A percentile compares a stretch with the other conserved stretches of the same genome.
These are phyloP conservation scores for Hyaloperonospora brassicae DNA, from an alignment of 352 stramenopile species.

Conservation along the genomic window DNA sequence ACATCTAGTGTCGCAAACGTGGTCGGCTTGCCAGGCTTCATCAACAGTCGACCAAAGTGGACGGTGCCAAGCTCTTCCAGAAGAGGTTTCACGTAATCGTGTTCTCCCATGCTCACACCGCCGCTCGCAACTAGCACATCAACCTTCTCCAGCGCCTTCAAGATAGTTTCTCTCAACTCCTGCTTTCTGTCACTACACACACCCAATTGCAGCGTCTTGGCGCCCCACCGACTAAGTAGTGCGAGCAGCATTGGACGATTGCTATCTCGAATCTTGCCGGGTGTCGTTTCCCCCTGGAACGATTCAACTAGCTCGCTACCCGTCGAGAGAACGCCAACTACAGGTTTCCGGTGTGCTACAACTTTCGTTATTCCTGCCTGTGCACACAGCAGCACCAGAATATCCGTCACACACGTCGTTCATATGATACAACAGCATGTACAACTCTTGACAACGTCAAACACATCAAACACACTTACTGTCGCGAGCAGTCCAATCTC, in stretches of 20 bases:
- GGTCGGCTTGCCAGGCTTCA: conserved; percentile 97
- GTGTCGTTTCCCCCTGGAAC: conserved; percentile 30
- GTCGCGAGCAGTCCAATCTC: conserved; percentile 91
- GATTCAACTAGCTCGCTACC: conserved; percentile 89
- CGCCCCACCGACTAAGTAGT: conserved; percentile 40
- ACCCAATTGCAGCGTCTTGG: conserved; percentile 48
- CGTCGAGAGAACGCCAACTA: conserved; percentile 92
- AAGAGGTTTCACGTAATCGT: conserved; percentile 91
- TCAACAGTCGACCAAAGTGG: conserved; percentile 93
- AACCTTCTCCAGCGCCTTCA: conserved; percentile 38
- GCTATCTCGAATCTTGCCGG: conserved; percentile 89
- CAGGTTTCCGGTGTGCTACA: conserved; percentile 51
- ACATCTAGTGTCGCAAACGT: conserved; percentile 89
- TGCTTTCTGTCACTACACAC: conserved; percentile 71
- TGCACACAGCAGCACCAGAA: conserved; percentile 1
- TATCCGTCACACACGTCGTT: neutral
- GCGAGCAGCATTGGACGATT: conserved; percentile 91
- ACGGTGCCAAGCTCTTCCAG: conserved; percentile 81
- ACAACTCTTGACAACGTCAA: too few species aligned
- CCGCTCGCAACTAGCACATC: conserved; percentile 94
- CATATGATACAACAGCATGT: conserved; percentile 1
- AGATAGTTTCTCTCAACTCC: conserved; percentile 38
- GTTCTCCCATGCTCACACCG: conserved; percentile 90
- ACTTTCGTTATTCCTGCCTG: conserved; percentile 72
- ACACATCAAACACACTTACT: conserved; percentile 23